phyloP scores from a whole-genome alignment of 306 rosid genomes.

The Cotoneaster glaucophyllus region DNA sequence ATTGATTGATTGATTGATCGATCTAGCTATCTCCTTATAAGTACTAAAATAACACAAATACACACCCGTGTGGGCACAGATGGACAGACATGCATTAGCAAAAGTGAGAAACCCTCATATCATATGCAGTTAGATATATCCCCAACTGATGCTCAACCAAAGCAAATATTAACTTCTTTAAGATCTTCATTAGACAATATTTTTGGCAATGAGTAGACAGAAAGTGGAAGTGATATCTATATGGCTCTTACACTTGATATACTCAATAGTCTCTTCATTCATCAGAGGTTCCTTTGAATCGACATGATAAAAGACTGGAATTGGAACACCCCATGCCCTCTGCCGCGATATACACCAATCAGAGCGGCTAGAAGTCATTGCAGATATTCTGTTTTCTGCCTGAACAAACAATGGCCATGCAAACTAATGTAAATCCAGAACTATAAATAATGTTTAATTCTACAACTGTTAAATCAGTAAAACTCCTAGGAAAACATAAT shows the following conservation, averaged over 20 bases:
- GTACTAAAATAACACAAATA: background rate
- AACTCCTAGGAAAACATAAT: background rate
- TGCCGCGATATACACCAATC: slow-evolving; percentile 99
- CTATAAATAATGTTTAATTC: background rate
- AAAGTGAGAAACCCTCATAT: background rate
- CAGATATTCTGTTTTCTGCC: slow-evolving; percentile 94
- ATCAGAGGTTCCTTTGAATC: slow-evolving; percentile 83
- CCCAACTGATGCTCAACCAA: background rate
- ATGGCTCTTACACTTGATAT: slow-evolving; percentile 60
- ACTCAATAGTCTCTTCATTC: slow-evolving; percentile 83
- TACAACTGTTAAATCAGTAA: background rate
- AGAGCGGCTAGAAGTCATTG: slow-evolving; percentile 87
- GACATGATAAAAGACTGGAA: slow-evolving; percentile 91
- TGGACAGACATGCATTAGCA: background rate
- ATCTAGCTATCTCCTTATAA: background rate
- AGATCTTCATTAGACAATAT: background rate
- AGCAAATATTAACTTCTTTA: background rate
- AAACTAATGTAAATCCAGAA: background rate
- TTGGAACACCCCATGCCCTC: slow-evolving; percentile 99
- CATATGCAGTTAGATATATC: slow-evolving; percentile 13
- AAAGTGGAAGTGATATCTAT: background rate
- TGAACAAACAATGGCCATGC: slow-evolving; percentile 28
- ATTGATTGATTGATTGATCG: background rate
- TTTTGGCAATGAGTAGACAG: background rate
- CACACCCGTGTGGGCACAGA: background rate